phyloP scores from a whole-genome alignment of 139 green algal genomes.

The Spirogloea muscicola region DNA sequence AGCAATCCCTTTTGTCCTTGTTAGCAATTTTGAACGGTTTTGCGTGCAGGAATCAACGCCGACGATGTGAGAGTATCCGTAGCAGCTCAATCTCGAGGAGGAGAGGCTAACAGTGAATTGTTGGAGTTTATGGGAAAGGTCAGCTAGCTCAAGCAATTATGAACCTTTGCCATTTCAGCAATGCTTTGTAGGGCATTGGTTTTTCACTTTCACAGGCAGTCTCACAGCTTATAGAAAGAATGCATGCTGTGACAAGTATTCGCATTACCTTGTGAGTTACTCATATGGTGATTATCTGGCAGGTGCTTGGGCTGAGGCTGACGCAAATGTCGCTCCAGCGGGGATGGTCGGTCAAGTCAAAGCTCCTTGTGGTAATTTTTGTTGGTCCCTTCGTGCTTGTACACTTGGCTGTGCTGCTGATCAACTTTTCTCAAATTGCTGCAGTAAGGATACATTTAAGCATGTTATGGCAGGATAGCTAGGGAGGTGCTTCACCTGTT shows the following conservation, averaged over 20 bases:
- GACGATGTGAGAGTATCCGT: constrained; percentile 39
- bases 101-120: constrained; percentile 32
- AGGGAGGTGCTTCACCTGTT: neutral
- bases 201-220: neutral
- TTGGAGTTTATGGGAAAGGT: constrained; percentile 44
- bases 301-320: constrained; percentile 30
- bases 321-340: constrained; percentile 28
- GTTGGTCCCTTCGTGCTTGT: neutral
- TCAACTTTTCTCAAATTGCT: neutral
- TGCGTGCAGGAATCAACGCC: constrained; percentile 37
- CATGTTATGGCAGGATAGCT: neutral
- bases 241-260: too few relatives aligned
- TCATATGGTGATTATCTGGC: neutral
- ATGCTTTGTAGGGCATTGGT: neutral
- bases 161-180: constrained; percentile 13
- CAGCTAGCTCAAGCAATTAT: too few relatives aligned
- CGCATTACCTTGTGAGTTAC: neutral
- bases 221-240: too few relatives aligned
- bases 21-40: too few relatives aligned
- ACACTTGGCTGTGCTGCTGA: neutral
- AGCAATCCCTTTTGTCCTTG: too few relatives aligned
- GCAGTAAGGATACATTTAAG: neutral
- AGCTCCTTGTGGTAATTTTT: constrained; percentile 34
- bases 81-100: constrained; percentile 16
- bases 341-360: constrained; percentile 37